These are phyloP conservation scores for Rubia occidens DNA, from an alignment of 305 asterid species.

Conservation along the genomic window DNA sequence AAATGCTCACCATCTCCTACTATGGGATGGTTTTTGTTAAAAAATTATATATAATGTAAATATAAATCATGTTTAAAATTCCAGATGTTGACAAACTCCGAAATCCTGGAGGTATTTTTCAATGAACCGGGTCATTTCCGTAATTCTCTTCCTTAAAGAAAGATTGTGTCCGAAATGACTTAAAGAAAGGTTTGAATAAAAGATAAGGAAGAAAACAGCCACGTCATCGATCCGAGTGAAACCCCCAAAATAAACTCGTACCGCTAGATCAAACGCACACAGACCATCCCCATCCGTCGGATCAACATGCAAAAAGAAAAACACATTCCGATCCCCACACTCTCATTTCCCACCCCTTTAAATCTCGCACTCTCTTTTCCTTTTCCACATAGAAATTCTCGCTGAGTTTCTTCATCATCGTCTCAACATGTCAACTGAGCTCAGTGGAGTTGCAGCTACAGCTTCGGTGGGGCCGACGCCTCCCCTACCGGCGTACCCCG, in stretches of 20 bases:
- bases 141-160: not conserved
- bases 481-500: slow-evolving; percentile 49
- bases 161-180: not conserved
- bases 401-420: slow-evolving; percentile 19
- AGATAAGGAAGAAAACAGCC: slow-evolving; percentile 27
- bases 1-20: no score
- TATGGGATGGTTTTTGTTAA: no score
- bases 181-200: slow-evolving; percentile 1
- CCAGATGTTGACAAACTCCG: no score
- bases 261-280: slow-evolving; percentile 24
- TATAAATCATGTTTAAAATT: no score
- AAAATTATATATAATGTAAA: no score
- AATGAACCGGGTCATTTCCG: no score
- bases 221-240: slow-evolving; percentile 45
- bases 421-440: no score
- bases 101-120: no score
- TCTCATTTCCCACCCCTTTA: slow-evolving; percentile 19
- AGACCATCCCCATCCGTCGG: slow-evolving; percentile 37
- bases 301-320: slow-evolving; percentile 18
- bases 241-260: not conserved
- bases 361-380: slow-evolving; percentile 19
- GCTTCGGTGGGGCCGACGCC: slow-evolving; percentile 9
- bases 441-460: slow-evolving; percentile 11
- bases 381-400: slow-evolving; percentile 17
- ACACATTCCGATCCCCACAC: slow-evolving; percentile 16